Evolutionary conservation across 2,329 filamentous ascomycete genomes (phyloP).

Genomic region (Chrysoporthe cubensis): DNA sequence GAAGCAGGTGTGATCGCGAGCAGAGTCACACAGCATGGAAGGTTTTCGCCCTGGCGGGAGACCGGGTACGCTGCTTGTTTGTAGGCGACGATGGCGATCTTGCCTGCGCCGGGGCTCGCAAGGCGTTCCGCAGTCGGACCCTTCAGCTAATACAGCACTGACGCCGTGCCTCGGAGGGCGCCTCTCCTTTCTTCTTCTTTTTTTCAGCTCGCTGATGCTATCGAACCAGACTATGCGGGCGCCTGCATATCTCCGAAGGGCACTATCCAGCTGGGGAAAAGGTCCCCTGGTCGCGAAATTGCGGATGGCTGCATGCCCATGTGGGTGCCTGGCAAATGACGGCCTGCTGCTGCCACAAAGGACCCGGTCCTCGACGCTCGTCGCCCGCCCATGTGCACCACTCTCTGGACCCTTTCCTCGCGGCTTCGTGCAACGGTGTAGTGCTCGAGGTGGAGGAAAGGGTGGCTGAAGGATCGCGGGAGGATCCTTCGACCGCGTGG

Average conservation of each 20-base stretch:
- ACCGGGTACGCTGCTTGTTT: not conserved
- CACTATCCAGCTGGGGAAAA: too few relatives aligned
- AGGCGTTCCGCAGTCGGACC: not conserved
- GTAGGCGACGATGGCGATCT: not conserved
- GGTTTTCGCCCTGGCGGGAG: not conserved
- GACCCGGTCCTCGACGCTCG: not conserved
- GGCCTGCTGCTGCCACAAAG: not conserved
- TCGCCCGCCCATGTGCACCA: not conserved
- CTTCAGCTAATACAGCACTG: not conserved
- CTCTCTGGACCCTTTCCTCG: not conserved
- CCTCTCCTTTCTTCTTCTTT: not conserved
- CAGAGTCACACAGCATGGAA: not conserved
- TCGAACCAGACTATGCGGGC: constrained; percentile 5
- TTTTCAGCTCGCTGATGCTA: not conserved
- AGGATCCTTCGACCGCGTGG: not conserved
- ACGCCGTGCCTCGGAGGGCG: not conserved
- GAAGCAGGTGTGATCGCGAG: not conserved
- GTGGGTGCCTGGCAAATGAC: constrained; percentile 2
- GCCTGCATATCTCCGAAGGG: constrained; percentile 5
- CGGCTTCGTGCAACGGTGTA: not conserved
- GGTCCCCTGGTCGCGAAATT: not conserved
- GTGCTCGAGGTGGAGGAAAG: not conserved
- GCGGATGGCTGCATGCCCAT: not conserved
- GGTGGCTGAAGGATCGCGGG: constrained; percentile 3
- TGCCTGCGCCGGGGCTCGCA: not conserved